These are phyloP conservation scores for Bacterosira constricta DNA, from an alignment of 108 stramenopile genomes.

Conservation along the genomic window DNA sequence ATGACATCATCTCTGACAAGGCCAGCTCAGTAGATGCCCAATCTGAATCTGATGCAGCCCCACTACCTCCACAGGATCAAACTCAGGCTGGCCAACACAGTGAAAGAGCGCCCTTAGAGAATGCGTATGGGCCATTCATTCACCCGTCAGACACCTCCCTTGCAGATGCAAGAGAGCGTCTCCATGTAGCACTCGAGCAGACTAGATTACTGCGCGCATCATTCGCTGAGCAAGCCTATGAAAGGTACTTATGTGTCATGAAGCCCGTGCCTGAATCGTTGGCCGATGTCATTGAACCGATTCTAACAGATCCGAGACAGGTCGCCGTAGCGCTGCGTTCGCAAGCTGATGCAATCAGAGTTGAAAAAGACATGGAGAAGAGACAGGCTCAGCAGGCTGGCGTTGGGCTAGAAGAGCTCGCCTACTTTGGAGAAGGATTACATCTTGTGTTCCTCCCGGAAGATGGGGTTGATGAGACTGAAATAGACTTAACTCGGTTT, in stretches of 20 bases:
- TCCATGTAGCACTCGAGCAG: conserved; percentile 73
- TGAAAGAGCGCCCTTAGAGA: conserved; percentile 11
- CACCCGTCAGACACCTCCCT: conserved; percentile 64
- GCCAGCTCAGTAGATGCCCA: conserved; percentile 4
- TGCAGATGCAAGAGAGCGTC: conserved; percentile 61
- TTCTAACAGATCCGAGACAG: conserved; percentile 52
- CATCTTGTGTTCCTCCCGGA: conserved; percentile 72
- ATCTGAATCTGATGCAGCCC: conserved; percentile 14
- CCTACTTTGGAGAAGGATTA: conserved; percentile 67
- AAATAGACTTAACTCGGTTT: conserved; percentile 41
- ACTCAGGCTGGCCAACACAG: not conserved
- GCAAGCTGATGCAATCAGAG: conserved; percentile 34
- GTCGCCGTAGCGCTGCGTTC: conserved; percentile 21
- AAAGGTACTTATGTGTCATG: conserved; percentile 71
- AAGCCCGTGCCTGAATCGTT: conserved; percentile 47
- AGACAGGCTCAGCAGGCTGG: conserved; percentile 59
- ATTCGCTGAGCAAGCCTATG: conserved; percentile 79
- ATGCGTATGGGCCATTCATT: conserved; percentile 50
- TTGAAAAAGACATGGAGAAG: conserved; percentile 70
- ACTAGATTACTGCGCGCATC: conserved; percentile 65
- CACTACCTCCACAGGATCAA: not conserved
- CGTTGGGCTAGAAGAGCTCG: conserved; percentile 58
- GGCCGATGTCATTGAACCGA: conserved; percentile 26
- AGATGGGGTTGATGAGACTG: conserved; percentile 38
- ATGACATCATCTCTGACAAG: conserved; percentile 11